Conservation (phyloP, 1,284 basidiomycete species). For the Ceratobasidium theobromae region DNA sequence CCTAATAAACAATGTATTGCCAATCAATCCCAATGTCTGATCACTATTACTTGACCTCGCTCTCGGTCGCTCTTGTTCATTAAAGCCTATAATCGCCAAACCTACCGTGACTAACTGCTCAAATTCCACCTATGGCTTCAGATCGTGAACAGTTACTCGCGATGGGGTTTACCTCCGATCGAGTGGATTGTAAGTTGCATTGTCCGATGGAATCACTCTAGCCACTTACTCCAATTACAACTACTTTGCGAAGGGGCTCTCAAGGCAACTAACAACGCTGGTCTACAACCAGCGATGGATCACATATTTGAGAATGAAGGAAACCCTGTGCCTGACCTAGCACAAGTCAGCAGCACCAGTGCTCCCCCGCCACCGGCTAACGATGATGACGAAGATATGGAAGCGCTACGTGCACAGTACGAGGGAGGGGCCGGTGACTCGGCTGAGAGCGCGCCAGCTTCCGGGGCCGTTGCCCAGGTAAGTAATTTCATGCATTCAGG, state of each 20-base stretch:
- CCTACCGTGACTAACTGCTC: too few relatives aligned
- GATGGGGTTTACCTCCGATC: conserved; percentile 85
- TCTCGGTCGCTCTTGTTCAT: too few relatives aligned
- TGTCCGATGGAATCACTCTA: not conserved
- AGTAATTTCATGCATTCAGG: conserved; percentile 44
- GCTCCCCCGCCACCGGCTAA: conserved; percentile 40
- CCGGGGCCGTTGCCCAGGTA: conserved; percentile 45
- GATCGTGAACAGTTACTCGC: conserved; percentile 77
- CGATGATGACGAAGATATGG: conserved; percentile 67
- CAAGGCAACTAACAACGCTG: conserved; percentile 73
- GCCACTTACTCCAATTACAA: not conserved
- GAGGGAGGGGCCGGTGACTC: conserved; percentile 42
- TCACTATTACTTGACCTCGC: too few relatives aligned
- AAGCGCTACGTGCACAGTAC: conserved; percentile 53
- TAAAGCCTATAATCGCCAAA: too few relatives aligned
- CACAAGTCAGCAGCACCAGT: conserved; percentile 38
- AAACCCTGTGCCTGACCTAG: conserved; percentile 67
- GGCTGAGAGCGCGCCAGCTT: conserved; percentile 33
- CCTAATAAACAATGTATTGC: too few relatives aligned
- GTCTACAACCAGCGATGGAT: conserved; percentile 88
- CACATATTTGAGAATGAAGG: conserved; percentile 77
- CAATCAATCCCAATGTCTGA: too few relatives aligned
- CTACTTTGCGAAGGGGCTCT: conserved; percentile 68
- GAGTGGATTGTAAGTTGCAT: conserved; percentile 72
- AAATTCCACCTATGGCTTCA: conserved; percentile 41